Base-by-base conservation (phyloP, 352 stramenopile species). In the Pythium folliculosum region DNA sequence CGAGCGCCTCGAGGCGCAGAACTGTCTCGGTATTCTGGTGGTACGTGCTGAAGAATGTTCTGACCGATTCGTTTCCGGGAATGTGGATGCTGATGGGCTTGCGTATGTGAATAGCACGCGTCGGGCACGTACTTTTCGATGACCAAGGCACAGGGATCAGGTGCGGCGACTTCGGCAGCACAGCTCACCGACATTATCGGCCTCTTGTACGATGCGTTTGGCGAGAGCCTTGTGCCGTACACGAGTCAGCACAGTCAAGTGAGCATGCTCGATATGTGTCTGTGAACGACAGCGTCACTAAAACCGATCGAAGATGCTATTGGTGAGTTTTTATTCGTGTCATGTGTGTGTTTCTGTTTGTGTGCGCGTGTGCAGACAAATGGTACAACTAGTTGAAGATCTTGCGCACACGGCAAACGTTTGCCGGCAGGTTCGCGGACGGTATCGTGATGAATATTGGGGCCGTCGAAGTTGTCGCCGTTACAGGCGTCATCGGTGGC, bases 21-120 rank as follows among this genome's bases (percentile, higher is more conserved):
- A 95, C 69, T 96, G 88, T 45, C 65, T 95, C 17, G 88, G 88
- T n/a, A 94, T 94, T 43, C 70, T 96, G 5, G 86, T 94, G 78
- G 85, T 95, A 77, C 70, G 80, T 59, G 7, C 25, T n/a, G n/a
- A 14, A 16, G 50, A 16, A 32, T 49, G 10, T 50, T 32, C 32
- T 43, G n/a, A 37, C 3, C 37, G 9, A 43, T 12, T 43, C 10
- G 10, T 43, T 12, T 43, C 10, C 8, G 23, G n/a, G n/a, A n/a
- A 21, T 23, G 14, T 1, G 30, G 43, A 38, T 23, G 5, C 35
- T 37, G 16, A 63, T 25, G 4, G 43, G 1, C 1, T 45, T 22
- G 13, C 69, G 32, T 23, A 17, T 40, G 6, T 10, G 71, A 25
- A 43, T 56, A 95, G 87, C 87, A 93, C 49, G 84, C 83, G 16